Evolutionary conservation across 225 moss, liverwort and hornwort species (phyloP).

Genomic region (Lunularia cruciata): DNA sequence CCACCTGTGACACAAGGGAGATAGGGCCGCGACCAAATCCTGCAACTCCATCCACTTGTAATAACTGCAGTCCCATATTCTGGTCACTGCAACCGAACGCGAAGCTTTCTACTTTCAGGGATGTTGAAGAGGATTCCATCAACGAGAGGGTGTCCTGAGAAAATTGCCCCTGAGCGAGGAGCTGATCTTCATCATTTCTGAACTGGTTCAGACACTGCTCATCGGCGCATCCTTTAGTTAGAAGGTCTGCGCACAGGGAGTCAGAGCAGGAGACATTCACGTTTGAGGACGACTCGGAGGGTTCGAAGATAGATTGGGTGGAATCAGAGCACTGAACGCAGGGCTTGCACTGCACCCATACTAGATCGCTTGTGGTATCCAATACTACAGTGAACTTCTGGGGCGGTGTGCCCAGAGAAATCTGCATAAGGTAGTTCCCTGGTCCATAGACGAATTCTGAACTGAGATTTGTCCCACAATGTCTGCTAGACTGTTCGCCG

Average conservation of each 20-base stretch:
- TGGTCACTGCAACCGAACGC: constrained; percentile 27
- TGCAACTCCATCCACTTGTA: constrained; percentile 17
- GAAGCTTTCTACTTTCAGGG: background rate
- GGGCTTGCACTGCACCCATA: constrained; percentile 42
- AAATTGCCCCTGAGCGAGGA: background rate
- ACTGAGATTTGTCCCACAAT: background rate
- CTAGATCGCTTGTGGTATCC: constrained; percentile 39
- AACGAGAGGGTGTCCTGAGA: constrained; percentile 1
- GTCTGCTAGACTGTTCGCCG: background rate
- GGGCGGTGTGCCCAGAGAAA: constrained; percentile 35
- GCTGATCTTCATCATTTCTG: constrained; percentile 9
- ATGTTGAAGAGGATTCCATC: background rate
- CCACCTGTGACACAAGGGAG: constrained; percentile 20
- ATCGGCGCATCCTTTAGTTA: background rate
- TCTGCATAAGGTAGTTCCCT: constrained; percentile 31
- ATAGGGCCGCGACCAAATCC: constrained; percentile 21
- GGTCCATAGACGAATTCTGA: constrained; percentile 14
- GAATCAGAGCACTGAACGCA: constrained; percentile 24
- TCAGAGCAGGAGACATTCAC: constrained; percentile 24
- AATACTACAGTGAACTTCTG: constrained; percentile 38
- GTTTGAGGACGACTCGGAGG: constrained; percentile 28
- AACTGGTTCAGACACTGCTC: background rate
- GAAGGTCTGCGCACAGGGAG: constrained; percentile 1
- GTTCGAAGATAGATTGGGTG: constrained; percentile 28
- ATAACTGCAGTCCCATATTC: constrained; percentile 1